A percentile compares a stretch with the other conserved stretches of the same genome.
Evolutionary conservation across 2,329 filamentous ascomycete genomes (phyloP).

Genomic region (Ceratocystis harringtonii): DNA sequence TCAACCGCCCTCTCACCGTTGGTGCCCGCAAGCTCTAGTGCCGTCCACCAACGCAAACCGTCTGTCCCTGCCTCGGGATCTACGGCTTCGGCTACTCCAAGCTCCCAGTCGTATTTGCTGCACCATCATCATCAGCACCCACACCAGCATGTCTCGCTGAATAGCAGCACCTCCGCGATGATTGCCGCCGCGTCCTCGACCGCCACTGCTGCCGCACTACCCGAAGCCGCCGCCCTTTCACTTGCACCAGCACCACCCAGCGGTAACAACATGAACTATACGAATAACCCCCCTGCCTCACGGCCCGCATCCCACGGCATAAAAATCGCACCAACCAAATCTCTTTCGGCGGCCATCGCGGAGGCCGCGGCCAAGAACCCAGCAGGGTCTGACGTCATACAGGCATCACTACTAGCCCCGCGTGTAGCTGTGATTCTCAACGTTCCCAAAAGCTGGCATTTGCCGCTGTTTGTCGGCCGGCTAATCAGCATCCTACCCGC

Average conservation of each 20-base stretch:
- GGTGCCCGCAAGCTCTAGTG: not conserved
- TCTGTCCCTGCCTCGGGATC: not conserved
- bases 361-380: constrained; percentile 11
- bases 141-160: constrained; percentile 2
- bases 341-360: constrained; percentile 13
- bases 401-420: constrained; percentile 46
- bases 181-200: constrained; percentile 5
- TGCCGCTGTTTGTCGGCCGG: constrained; percentile 58
- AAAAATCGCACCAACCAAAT: constrained; percentile 15
- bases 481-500: constrained; percentile 56
- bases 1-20: not conserved
- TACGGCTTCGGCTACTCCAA: not conserved
- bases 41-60: not conserved
- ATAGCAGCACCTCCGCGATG: not conserved
- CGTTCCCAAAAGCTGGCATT: constrained; percentile 56
- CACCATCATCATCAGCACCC: not conserved
- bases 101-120: not conserved
- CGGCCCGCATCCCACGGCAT: constrained; percentile 6
- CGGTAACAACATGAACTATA: not conserved
- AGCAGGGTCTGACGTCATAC: constrained; percentile 8
- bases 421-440: constrained; percentile 66
- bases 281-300: not conserved
- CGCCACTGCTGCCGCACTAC: not conserved
- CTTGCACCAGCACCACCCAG: not conserved
- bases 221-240: not conserved